phyloP scores from a whole-genome alignment of 371 early-diverging fungal genomes.

The Mortierella sp. region DNA sequence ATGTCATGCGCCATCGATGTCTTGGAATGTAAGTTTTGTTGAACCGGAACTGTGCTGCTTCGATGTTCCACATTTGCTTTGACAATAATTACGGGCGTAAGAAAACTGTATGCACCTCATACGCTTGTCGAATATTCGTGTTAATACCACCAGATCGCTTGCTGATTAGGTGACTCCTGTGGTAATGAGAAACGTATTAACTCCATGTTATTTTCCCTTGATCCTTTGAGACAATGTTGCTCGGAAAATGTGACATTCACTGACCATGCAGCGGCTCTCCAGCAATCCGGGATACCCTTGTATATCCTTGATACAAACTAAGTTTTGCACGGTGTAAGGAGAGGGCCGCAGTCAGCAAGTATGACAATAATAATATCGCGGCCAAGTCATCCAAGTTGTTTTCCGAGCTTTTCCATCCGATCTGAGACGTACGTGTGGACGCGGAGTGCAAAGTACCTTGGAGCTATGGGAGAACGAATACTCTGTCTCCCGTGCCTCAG shows the following conservation, averaged over 20 bases:
- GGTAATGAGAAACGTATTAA: background rate
- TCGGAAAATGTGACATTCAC: conserved; percentile 5
- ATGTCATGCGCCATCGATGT: conserved; percentile 5
- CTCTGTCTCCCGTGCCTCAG: conserved; percentile 54
- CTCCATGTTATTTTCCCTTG: background rate
- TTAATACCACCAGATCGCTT: conserved; percentile 33
- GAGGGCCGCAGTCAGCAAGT: background rate
- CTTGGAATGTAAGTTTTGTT: too few species aligned
- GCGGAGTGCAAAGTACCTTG: conserved; percentile 54
- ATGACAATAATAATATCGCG: too few species aligned
- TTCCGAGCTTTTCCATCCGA: background rate
- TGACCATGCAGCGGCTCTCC: conserved; percentile 74
- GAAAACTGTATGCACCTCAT: too few species aligned
- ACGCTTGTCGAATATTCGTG: conserved; percentile 36
- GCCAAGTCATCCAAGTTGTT: conserved; percentile 3
- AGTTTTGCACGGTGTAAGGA: background rate
- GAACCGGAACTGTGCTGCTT: too few species aligned
- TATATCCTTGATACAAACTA: conserved; percentile 65
- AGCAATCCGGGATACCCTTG: conserved; percentile 77
- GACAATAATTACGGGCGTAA: too few species aligned
- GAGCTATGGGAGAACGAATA: conserved; percentile 55
- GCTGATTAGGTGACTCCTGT: conserved; percentile 58
- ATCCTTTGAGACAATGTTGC: background rate
- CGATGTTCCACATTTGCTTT: too few species aligned
- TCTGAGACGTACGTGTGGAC: background rate